Evolutionary conservation across 805 yeast species (phyloP), one percentile per base, ranked within the genome.

Genomic region (Blastobotrys terrestris): DNA sequence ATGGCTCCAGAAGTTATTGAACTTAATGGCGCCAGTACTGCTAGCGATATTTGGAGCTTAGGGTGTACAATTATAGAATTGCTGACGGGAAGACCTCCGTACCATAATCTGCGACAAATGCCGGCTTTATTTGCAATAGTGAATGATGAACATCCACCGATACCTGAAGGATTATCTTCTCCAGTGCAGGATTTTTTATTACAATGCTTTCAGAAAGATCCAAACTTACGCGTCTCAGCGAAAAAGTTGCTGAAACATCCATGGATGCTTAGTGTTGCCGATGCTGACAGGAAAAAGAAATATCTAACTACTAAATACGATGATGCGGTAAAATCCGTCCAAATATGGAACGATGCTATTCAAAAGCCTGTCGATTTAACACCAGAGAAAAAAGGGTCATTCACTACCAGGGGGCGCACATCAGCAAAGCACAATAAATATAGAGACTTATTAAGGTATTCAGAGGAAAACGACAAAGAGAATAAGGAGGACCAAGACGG

Each of bases 1-100:
- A 91, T 94, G 97, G 97, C 99, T 0, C 99, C 99, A 0, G 99
- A 94, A 64, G 83, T 95, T 1, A 86, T 94, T 2, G 74, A 84
- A 43, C 83, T 89, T 60, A 87, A 85, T 62, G 95, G 95, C 2
- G 85, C 92, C 1, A 84, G 95, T 7, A 81, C 92, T 0, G 85
- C 95, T 1, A 87, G 96, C 2, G 99, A 94, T 70, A 65, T 73
- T 4, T 73, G 77, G 98, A 87, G 96, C 5, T 68, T 94, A 22
- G 99, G 98, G 2, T 95, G 97, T n/a, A 92, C 98, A 0, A 79
- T 91, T 2, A 80, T 92, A 1, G 99, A 94, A 66, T 72, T 94
- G 43, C 72, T 88, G 49, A 85, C 96, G 0, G 95, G 89, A 0
- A 77, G 80, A 48, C 98, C 99, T 0, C 97, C 97, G 0, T 89